Base-by-base conservation (phyloP, 257 asterid genomes). In the Jacaranda mimosifolia region DNA sequence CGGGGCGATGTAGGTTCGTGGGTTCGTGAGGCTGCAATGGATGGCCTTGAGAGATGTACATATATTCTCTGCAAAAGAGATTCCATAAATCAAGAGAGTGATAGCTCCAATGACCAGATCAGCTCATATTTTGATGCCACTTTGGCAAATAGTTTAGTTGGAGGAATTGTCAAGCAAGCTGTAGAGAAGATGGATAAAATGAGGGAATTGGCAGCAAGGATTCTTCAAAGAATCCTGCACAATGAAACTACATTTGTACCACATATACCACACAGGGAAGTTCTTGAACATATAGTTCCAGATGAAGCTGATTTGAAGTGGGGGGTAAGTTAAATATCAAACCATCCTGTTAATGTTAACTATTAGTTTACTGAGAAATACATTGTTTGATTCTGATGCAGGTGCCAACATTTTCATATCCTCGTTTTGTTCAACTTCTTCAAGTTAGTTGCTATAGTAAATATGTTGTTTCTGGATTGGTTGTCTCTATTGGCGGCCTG, bases 1-100 rank as follows among this genome's bases (percentile, higher is more conserved):
- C 86, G 97, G 83, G 99, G 99, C 17, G 99, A 96, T 76, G 92
- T 96, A 53, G 99, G 99, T 75, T 96, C 98, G 74, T 96, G 99
- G 98, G 93, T 93, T 73, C 99, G 99, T 85, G 98, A 93, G 82
- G 97, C 98, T 75, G 97, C 99, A 73, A 88, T 96, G 86, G 85
- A 85, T 73, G 98, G 97, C 72, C 97, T 93, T 66, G 99, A 93
- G 89, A 93, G 86, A 77, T 91, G 97, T 65, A 87, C 96, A 70
- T 93, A 93, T 77, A 87, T 93, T 75, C 91, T 96, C 46, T 96
- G 99, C 87, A 87, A 65, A 76, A 83, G 82, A 80, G 88, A 82
- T 71, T 81, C 86, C 78, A 77, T 58, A 63, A 72, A 80, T 60
- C 80, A 80, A 49, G 84, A 72, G 35, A 62, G 80, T 67, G 19